Percentiles rank a stretch among this genome's conserved stretches.
Evolutionary conservation across 495 filamentous ascomycete species (phyloP).

Genomic region (Cercophora samala): DNA sequence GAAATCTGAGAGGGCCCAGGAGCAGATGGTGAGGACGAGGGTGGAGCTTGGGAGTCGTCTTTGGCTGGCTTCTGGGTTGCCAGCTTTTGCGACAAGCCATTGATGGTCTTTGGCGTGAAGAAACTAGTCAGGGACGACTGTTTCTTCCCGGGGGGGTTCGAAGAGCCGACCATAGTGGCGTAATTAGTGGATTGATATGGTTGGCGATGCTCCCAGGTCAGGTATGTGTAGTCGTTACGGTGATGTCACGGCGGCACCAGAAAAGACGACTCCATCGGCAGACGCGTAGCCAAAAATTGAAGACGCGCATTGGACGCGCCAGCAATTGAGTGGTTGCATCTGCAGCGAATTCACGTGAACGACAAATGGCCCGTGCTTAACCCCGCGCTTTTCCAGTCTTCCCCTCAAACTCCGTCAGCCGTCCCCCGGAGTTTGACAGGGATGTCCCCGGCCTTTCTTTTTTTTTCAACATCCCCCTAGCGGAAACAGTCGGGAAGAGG

Average conservation of each 20-base stretch:
- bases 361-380: background rate
- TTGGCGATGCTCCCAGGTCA: background rate
- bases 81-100: conserved; percentile 29
- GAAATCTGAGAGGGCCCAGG: conserved; percentile 19
- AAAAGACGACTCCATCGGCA: background rate
- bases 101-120: conserved; percentile 64
- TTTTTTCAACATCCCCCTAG: background rate
- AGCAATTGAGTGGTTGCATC: conserved; percentile 15
- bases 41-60: background rate
- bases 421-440: background rate
- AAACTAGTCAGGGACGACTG: conserved; percentile 85
- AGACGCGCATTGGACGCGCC: conserved; percentile 16
- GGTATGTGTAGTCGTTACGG: background rate
- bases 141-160: conserved; percentile 51
- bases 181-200: background rate
- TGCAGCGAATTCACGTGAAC: conserved; percentile 14
- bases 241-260: conserved; percentile 26
- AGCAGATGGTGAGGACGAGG: conserved; percentile 12
- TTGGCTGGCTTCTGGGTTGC: conserved; percentile 18
- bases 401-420: conserved; percentile 2
- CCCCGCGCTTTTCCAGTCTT: background rate
- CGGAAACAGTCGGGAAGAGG: background rate
- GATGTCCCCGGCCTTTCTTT: background rate
- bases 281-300: background rate
- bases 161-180: conserved; percentile 37